Percentiles rank a stretch among this genome's conserved stretches.
phyloP scores from a whole-genome alignment of 2,329 filamentous ascomycete genomes.

The Zymoseptoria brevis region DNA sequence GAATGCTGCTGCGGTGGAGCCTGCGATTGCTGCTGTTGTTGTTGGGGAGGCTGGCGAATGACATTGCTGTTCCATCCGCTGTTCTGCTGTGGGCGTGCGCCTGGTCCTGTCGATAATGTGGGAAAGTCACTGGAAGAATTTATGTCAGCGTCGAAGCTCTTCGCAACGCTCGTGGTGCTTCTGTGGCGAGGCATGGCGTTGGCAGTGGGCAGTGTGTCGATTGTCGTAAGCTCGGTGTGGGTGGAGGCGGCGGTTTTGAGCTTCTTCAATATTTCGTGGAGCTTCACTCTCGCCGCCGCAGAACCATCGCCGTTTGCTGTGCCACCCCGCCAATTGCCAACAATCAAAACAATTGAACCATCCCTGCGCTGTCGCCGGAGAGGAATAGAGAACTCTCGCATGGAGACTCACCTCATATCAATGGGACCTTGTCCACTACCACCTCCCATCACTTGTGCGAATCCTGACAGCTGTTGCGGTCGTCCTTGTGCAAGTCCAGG shows the following conservation, averaged over 20 bases:
- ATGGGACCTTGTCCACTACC: constrained; percentile 25
- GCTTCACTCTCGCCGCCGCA: neutral
- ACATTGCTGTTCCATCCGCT: constrained; percentile 51
- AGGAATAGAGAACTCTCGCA: neutral
- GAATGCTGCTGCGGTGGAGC: constrained; percentile 34
- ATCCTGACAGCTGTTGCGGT: constrained; percentile 26
- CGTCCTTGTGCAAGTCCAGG: constrained; percentile 18
- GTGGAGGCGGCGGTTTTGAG: neutral
- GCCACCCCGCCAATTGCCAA: neutral
- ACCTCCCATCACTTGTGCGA: constrained; percentile 31
- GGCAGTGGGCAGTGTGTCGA: neutral
- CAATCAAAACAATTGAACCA: neutral
- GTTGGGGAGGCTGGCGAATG: constrained; percentile 38
- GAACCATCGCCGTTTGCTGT: neutral
- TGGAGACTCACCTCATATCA: constrained; percentile 30
- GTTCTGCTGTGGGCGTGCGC: constrained; percentile 44
- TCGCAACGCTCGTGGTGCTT: neutral
- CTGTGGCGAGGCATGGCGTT: neutral
- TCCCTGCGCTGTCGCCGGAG: neutral
- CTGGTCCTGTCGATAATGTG: constrained; percentile 48
- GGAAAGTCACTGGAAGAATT: constrained; percentile 50
- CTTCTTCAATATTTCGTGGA: neutral
- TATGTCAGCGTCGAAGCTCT: constrained; percentile 16
- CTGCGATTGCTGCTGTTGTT: constrained; percentile 33
- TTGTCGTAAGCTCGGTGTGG: neutral